Evolutionary conservation across 2,329 filamentous ascomycete species (phyloP).

Genomic region (Penicillium italicum): DNA sequence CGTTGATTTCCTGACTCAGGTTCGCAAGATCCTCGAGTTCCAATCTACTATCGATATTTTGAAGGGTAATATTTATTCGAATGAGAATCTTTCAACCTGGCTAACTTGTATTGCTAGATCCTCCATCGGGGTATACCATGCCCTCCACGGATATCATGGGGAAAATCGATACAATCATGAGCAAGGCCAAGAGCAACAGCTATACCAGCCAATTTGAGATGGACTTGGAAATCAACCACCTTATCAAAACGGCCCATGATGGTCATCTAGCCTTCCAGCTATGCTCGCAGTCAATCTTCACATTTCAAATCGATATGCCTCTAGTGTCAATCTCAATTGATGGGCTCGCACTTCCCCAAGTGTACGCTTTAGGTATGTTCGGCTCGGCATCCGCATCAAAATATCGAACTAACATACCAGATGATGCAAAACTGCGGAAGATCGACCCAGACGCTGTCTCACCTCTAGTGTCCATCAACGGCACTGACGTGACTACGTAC

Average conservation of each 20-base stretch:
- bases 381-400: background rate
- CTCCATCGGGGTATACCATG: conserved; percentile 51
- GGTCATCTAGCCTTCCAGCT: conserved; percentile 49
- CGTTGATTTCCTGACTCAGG: conserved; percentile 23
- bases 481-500: conserved; percentile 49
- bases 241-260: conserved; percentile 58
- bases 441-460: conserved; percentile 39
- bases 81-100: background rate
- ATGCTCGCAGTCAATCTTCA: conserved; percentile 43
- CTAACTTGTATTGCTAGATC: conserved; percentile 32
- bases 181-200: conserved; percentile 40
- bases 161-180: conserved; percentile 46
- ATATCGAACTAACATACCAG: conserved; percentile 6
- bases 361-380: conserved; percentile 42
- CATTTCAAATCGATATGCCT: conserved; percentile 40
- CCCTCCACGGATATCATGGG: conserved; percentile 49
- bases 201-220: conserved; percentile 56
- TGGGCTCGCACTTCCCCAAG: conserved; percentile 55
- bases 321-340: conserved; percentile 61
- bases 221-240: conserved; percentile 52
- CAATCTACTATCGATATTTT: conserved; percentile 50
- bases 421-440: conserved; percentile 16
- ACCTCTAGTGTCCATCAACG: conserved; percentile 55
- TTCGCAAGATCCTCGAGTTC: conserved; percentile 44
- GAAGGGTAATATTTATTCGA: conserved; percentile 27